Base-by-base conservation (phyloP, 768 basidiomycete genomes). In the Suillus subalutaceus region DNA sequence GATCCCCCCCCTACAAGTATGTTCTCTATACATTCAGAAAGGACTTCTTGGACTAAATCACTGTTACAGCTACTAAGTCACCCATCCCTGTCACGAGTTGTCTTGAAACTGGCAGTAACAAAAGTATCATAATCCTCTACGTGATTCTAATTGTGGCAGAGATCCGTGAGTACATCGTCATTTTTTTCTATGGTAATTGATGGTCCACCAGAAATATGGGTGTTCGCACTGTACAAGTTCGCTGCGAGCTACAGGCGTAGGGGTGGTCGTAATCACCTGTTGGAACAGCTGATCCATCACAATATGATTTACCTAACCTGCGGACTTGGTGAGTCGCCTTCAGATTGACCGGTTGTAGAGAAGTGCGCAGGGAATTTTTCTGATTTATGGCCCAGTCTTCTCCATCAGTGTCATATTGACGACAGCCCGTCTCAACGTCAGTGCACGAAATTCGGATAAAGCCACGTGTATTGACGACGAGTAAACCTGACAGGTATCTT, bases 291-390 rank as follows among this genome's bases (percentile, higher is more conserved):
- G 26, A 20, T 60, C 26, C 40, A 43, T 41, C 59, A 60, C 26
- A 60, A 60, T 30, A 12, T 60, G 18, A 20, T 60, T 60, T 60
- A 60, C 40, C 18, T 60, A 40, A 41, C 59, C 18, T 60, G 59
- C 40, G 40, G 59, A 13, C 26, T 60, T 18, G 26, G 59, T 60
- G 40, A 60, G 59, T 30, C 12, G 18, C 40, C 16, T 30, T 30
- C 10, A 20, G 18, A 43, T 20, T 18, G 18, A 6, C 26, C 3
- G 23, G 26, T 26, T 12, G 9, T 18, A 7, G 3, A 13, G 18
- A 35, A 20, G 38, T 43, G 26, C 18, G 6, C 10, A 7, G 16
- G 10, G 6, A 5, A 23, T 40, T 58, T 58, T 40, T 38, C 38
- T 58, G 8, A 60, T 30, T 30, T 16, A 13, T 30, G 40, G 30